Base-by-base conservation (phyloP, 306 rosid species). In the Mimosa bimucronata region DNA sequence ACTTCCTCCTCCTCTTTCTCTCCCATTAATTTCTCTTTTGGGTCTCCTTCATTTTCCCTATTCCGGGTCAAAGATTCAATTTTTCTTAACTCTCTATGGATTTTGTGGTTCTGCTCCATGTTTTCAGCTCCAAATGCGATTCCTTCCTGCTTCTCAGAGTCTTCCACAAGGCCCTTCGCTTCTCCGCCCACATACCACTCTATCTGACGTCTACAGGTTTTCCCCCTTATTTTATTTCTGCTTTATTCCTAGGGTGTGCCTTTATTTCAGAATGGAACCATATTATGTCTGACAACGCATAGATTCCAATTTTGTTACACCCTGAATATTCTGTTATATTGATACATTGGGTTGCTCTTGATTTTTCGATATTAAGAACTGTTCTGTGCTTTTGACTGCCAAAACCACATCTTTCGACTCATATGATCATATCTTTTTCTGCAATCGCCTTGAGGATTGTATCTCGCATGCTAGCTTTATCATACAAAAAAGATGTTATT, bases 171-270 rank as follows among this genome's bases (percentile, higher is more conserved):
- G 78, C 26, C 34, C 80, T 78, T 79, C 92, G 73, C 74, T 88
- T 61, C 46, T 82, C 82, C 67, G 79, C 78, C 83, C 73, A 48
- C 61, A 50, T 55, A 88, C 87, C 6, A 53, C 87, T 67, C 80
- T 88, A 34, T 90, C 97, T 30, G 72, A 82, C 72, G 46, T 88
- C 53, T 74, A 55, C 78, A 88, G 92, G 93, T 93, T 26, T 52
- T 25, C 26, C n/a, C 14, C n/a, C 28, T n/a, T 13, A 7, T 64
- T 78, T 45, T 16, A 0, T 66, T 78, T 2, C 40, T 48, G 1
- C 45, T 68, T 83, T 41, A 1, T 46, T 52, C 50, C 73, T 40
- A 2, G 6, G 42, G 16, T 15, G 13, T 21, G 3, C 23, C 21
- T 29, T 15, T 14, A 4, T 30, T 29, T 11, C 2, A 30, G 18